Base-by-base conservation (phyloP, 2,329 filamentous ascomycete genomes). In the Sordariomycetes sp. region DNA sequence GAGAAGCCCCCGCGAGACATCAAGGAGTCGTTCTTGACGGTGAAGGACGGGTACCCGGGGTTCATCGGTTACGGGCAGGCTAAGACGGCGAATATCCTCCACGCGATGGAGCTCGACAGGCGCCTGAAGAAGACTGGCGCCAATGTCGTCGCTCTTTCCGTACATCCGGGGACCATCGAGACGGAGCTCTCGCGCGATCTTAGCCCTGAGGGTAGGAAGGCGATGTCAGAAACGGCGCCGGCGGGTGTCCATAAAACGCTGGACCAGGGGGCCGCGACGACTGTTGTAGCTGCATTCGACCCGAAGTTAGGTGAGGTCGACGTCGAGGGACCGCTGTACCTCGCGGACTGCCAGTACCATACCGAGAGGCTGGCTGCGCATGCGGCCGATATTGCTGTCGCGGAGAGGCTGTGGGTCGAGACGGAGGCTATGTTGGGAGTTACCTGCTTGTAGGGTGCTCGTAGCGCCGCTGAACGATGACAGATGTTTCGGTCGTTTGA, bases 61-160 rank as follows among this genome's bases (percentile, higher is more conserved):
- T 62, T 61, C 57, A 34, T 59, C 2, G 62, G 63, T 2, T 68
- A 67, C 36, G 65, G 64, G 0, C 65, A 67, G 57, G 62, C 63
- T 57, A 68, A 68, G 58, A 63, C 65, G 12, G 65, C 66, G 20
- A 68, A 67, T 45, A 60, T 66, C 8, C 63, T 67, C 15, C 63
- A 64, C 56, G 56, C 35, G 61, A 7, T 60, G 59, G 42, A 57
- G 63, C 5, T 60, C 54, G 10, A 58, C 28, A 20, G 55, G 22
- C 60, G 60, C 3, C 54, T 62, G 17, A 22, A 58, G 5, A 34
- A 50, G 45, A 35, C 52, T 54, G 24, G 53, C 34, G n/a, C 35
- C 36, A 50, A 53, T 35, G 39, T 60, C 15, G 12, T 61, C 36
- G 42, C 59, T 1, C 22, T 60, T n/a, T 36, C 61, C 10, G 59